phyloP scores from a whole-genome alignment of 2,329 filamentous ascomycete species.

The Aspergillus fischeri region DNA sequence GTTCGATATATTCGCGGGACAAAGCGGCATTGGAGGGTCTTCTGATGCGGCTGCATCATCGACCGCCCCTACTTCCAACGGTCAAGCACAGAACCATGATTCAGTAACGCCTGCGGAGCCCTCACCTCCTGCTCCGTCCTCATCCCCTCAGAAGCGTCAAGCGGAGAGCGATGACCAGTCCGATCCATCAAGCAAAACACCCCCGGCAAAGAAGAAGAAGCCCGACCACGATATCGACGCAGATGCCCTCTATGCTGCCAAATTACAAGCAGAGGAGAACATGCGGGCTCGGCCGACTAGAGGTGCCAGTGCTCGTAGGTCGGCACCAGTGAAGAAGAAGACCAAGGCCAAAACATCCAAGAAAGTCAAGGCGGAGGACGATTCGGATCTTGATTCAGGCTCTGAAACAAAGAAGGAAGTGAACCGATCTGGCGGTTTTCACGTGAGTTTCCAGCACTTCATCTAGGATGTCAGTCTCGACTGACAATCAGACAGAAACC shows the following conservation, averaged over 20 bases:
- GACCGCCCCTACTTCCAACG: constrained; percentile 30
- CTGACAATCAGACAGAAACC: constrained; percentile 36
- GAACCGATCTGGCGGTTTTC: constrained; percentile 82
- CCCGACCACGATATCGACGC: constrained; percentile 65
- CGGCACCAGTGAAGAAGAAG: constrained; percentile 61
- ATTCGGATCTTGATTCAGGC: constrained; percentile 70
- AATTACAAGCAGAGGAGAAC: constrained; percentile 91
- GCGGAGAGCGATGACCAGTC: constrained; percentile 39
- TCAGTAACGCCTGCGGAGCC: constrained; percentile 24
- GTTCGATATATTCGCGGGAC: constrained; percentile 63
- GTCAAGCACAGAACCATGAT: constrained; percentile 23
- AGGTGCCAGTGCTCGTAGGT: constrained; percentile 61
- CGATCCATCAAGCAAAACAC: constrained; percentile 33
- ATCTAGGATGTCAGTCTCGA: background rate
- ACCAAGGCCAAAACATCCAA: constrained; percentile 53
- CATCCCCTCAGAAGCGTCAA: constrained; percentile 39
- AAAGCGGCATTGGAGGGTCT: constrained; percentile 35
- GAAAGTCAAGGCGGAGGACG: constrained; percentile 72
- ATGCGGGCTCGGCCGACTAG: constrained; percentile 69
- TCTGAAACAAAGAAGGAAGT: constrained; percentile 58
- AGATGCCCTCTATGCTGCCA: constrained; percentile 81
- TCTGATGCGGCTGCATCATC: constrained; percentile 22
- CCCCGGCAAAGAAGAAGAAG: constrained; percentile 58
- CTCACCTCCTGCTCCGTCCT: constrained; percentile 30
- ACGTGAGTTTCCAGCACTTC: constrained; percentile 49